Evolutionary conservation across 352 stramenopile species (phyloP).

Genomic region (Thalassiosira livingstoniorum): DNA sequence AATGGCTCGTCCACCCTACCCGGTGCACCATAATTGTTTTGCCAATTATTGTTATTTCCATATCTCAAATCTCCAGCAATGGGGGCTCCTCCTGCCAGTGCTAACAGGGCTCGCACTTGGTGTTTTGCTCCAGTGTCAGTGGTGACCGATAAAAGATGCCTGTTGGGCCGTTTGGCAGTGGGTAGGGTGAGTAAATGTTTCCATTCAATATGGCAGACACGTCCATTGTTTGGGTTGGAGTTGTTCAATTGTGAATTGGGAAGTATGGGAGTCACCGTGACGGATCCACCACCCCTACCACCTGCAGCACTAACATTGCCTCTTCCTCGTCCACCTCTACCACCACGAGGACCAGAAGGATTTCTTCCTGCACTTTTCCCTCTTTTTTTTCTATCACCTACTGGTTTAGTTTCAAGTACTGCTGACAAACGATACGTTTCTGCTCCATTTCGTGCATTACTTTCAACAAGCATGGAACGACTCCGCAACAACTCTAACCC

Average conservation of each 20-base stretch:
- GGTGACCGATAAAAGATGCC: conserved; percentile 64
- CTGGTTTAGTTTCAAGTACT: conserved; percentile 29
- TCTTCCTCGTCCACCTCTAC: conserved; percentile 7
- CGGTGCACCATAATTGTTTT: conserved; percentile 38
- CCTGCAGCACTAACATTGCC: conserved; percentile 29
- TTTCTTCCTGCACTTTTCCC: conserved; percentile 3
- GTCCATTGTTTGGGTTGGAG: conserved; percentile 29
- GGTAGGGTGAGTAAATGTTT: conserved; percentile 49
- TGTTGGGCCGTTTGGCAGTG: conserved; percentile 1
- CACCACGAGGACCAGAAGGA: neutral
- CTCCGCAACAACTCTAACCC: conserved; percentile 50
- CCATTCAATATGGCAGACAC: conserved; percentile 69
- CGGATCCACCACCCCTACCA: conserved; percentile 41
- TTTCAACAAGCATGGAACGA: conserved; percentile 30
- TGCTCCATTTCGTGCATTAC: conserved; percentile 12
- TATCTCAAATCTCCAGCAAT: conserved; percentile 83
- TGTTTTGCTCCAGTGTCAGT: conserved; percentile 78
- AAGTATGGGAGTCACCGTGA: conserved; percentile 52
- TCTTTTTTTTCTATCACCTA: too few species aligned
- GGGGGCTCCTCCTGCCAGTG: conserved; percentile 57
- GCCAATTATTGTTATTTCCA: conserved; percentile 43
- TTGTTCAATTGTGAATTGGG: conserved; percentile 25
- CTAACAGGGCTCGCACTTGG: conserved; percentile 79
- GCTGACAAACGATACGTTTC: conserved; percentile 49
- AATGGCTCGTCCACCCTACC: conserved; percentile 58